A percentile compares a stretch with the other conserved stretches of the same genome.
Evolutionary conservation across 129 eudicot genomes (phyloP).

Genomic region (Pseudognaphalium luteoalbum): DNA sequence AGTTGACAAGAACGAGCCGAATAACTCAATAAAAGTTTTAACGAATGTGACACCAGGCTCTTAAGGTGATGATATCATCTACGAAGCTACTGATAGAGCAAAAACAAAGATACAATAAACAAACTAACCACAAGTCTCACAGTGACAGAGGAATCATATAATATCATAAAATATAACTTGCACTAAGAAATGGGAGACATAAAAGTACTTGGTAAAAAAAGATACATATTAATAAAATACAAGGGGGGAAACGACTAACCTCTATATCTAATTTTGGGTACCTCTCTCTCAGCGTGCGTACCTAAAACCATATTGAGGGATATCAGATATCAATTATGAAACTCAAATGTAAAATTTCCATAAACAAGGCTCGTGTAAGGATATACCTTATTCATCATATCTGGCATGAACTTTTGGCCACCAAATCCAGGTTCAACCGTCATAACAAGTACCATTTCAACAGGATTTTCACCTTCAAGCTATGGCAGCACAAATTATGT

Average conservation of each 20-base stretch:
- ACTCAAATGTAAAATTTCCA: not conserved
- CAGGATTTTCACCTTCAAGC: slow-evolving; percentile 75
- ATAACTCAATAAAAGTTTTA: not conserved
- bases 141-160: not conserved
- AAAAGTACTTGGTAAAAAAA: not conserved
- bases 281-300: slow-evolving; percentile 60
- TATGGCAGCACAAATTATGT: slow-evolving; percentile 9
- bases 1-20: not conserved
- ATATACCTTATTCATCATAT: slow-evolving; percentile 89
- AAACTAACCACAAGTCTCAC: not conserved
- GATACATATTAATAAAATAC: not conserved
- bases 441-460: slow-evolving; percentile 97
- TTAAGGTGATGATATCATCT: not conserved
- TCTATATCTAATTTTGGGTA: slow-evolving; percentile 84
- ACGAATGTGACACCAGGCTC: not conserved
- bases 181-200: not conserved
- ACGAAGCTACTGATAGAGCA: not conserved
- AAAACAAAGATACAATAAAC: not conserved
- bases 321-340: not conserved
- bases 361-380: not conserved
- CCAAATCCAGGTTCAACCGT: slow-evolving; percentile 98
- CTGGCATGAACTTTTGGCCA: slow-evolving; percentile 95
- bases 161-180: slow-evolving; percentile 8
- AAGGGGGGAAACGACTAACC: slow-evolving; percentile 39
- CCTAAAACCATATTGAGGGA: slow-evolving; percentile 43